Evolutionary conservation across 2,329 filamentous ascomycete species (phyloP).

Genomic region (Fusarium begoniae): DNA sequence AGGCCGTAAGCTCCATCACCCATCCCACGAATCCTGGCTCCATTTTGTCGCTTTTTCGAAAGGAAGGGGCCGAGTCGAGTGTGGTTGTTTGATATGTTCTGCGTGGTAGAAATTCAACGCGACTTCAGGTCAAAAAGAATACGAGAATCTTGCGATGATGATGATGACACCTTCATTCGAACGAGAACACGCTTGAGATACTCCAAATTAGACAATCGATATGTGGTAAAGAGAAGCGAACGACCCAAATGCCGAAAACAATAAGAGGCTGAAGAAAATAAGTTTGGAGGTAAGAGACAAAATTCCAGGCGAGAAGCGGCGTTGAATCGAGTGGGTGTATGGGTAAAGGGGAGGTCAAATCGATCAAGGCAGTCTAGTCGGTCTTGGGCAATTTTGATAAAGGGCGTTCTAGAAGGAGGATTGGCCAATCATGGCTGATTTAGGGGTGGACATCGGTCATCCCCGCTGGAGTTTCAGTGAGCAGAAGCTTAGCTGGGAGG

Average conservation of each 20-base stretch:
- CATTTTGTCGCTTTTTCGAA: conserved; percentile 15
- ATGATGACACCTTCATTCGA: conserved; percentile 15
- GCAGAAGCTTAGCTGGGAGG: conserved; percentile 25
- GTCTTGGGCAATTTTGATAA: conserved; percentile 1
- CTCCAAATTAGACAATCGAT: neutral
- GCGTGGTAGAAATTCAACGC: neutral
- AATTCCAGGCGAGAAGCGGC: conserved; percentile 15
- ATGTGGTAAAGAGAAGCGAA: neutral
- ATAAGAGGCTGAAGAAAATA: neutral
- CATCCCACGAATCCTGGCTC: conserved; percentile 30
- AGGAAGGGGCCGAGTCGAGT: neutral
- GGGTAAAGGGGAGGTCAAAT: conserved; percentile 26
- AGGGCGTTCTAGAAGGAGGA: conserved; percentile 26
- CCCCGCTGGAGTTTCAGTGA: conserved; percentile 9
- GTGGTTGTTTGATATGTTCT: neutral
- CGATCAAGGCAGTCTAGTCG: neutral
- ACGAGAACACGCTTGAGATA: neutral
- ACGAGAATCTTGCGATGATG: neutral
- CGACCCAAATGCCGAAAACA: neutral
- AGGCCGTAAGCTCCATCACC: conserved; percentile 54
- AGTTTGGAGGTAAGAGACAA: conserved; percentile 15
- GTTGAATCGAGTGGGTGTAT: conserved; percentile 14
- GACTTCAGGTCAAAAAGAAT: neutral
- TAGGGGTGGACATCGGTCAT: neutral
- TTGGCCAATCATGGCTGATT: neutral